Percentiles rank a stretch among this genome's conserved stretches.
phyloP scores from a whole-genome alignment of 306 rosid genomes.

The Trifolium pratense region DNA sequence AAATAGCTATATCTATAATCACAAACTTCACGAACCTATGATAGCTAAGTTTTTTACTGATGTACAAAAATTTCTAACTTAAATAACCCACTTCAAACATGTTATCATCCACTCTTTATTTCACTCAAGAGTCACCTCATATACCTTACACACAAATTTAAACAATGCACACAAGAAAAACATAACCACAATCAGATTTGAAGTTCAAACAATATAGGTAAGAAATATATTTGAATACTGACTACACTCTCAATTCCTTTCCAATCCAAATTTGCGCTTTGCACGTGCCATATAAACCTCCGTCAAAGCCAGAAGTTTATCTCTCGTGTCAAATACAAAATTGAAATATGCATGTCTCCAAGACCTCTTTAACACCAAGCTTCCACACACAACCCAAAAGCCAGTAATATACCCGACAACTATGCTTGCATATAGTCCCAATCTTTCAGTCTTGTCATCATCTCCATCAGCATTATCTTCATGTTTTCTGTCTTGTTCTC shows the following conservation, averaged over 20 bases:
- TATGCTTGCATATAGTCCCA: constrained; percentile 30
- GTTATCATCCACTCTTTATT: too few relatives aligned
- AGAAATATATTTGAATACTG: too few relatives aligned
- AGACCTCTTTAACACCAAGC: constrained; percentile 30
- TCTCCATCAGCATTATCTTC: constrained; percentile 23
- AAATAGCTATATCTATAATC: too few relatives aligned
- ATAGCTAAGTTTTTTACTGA: too few relatives aligned
- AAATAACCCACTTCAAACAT: too few relatives aligned
- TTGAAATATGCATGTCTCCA: constrained; percentile 41
- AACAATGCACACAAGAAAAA: not conserved
- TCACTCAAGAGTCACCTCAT: too few relatives aligned
- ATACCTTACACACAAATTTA: not conserved
- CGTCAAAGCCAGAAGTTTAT: not conserved
- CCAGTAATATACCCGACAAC: constrained; percentile 14
- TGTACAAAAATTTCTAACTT: too few relatives aligned
- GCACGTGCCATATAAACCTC: not conserved
- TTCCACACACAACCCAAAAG: constrained; percentile 33
- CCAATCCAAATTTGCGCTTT: constrained; percentile 15
- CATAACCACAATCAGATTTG: not conserved
- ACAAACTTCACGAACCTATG: too few relatives aligned
- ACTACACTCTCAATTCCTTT: not conserved
- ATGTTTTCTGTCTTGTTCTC: not conserved
- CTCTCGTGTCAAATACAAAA: constrained; percentile 6
- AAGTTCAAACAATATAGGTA: not conserved
- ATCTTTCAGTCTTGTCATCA: constrained; percentile 28